Base-by-base conservation (phyloP, 2,329 filamentous ascomycete genomes). In the Clarireedia sp. region DNA sequence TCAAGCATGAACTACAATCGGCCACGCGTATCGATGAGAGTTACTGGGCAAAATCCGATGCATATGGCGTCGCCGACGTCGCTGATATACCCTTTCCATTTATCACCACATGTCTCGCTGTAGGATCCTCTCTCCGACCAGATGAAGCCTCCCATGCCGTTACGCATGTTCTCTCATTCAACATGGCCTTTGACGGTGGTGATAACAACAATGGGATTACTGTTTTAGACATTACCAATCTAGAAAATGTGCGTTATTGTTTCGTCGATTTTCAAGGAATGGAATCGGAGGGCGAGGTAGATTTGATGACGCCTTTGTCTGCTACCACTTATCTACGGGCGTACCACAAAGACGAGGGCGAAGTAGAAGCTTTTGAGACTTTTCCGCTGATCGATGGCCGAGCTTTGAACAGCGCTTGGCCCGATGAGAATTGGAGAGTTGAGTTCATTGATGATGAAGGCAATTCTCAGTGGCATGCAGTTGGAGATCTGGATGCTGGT, bases 201-300 rank as follows among this genome's bases (percentile, higher is more conserved):
- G 33, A 59, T 48, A 60, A 62, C 38, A 59, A 61, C 33, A 60
- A 63, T 55, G 64, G 63, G 2, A 60, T 66, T n/a, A 65, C 64
- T 2, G 57, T 66, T 17, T 41, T 66, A 3, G 63, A 66, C 46
- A 62, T 65, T 33, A 61, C 63, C 5, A 51, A 62, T 21, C 53
- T 46, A 2, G 26, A 40, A 1, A 33, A 46, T n/a, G 37, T 59
- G 2, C 54, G 51, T 8, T 62, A 65, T 51, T 64, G 59, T 47
- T 66, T 65, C 48, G 62, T 51, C 26, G 36, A 48, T 24, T 29
- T 50, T 51, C 3, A 12, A 5, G 24, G 12, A 36, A 21, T 24
- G 19, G 33, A n/a, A 2, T 7, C 9, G 29, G n/a, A 44, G 16
- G 12, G 19, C n/a, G 43, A 19, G 6, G 12, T 17, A 21, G 19